These are phyloP conservation scores for Nothophoma quercina DNA, from an alignment of 2,329 filamentous ascomycete genomes.

Conservation along the genomic window DNA sequence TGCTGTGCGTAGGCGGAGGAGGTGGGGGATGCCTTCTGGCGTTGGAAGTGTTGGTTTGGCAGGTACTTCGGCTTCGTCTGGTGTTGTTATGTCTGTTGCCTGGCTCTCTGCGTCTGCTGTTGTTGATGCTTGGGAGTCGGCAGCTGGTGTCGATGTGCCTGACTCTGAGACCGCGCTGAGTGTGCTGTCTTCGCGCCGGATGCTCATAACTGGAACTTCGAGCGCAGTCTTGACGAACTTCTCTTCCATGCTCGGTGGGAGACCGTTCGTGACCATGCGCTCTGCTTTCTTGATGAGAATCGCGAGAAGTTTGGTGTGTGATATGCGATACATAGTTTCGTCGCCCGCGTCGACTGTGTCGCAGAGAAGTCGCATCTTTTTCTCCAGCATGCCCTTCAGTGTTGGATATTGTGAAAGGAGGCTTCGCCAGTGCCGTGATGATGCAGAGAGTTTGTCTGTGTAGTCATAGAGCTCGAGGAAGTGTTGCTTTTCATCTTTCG, in stretches of 20 bases:
- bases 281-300: slow-evolving; percentile 76
- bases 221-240: slow-evolving; percentile 79
- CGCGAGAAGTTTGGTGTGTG: slow-evolving; percentile 70
- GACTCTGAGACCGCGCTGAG: slow-evolving; percentile 37
- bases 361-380: slow-evolving; percentile 74
- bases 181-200: slow-evolving; percentile 65
- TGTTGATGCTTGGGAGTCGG: slow-evolving; percentile 19
- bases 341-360: slow-evolving; percentile 84
- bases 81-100: slow-evolving; percentile 20
- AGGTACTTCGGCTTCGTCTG: slow-evolving; percentile 20
- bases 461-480: slow-evolving; percentile 77
- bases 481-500: slow-evolving; percentile 63
- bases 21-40: slow-evolving; percentile 58
- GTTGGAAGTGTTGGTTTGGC: slow-evolving; percentile 31
- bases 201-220: slow-evolving; percentile 75
- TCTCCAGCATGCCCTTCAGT: slow-evolving; percentile 61
- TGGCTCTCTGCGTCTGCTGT: slow-evolving; percentile 45
- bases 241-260: slow-evolving; percentile 85
- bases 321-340: slow-evolving; percentile 85
- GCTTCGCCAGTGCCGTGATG: slow-evolving; percentile 65
- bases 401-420: slow-evolving; percentile 58
- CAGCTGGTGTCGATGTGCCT: slow-evolving; percentile 11
- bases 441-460: slow-evolving; percentile 67
- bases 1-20: slow-evolving; percentile 71
- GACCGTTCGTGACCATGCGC: slow-evolving; percentile 67